Base-by-base conservation (phyloP, 2,329 filamentous ascomycete genomes). In the Xylaria sp. region DNA sequence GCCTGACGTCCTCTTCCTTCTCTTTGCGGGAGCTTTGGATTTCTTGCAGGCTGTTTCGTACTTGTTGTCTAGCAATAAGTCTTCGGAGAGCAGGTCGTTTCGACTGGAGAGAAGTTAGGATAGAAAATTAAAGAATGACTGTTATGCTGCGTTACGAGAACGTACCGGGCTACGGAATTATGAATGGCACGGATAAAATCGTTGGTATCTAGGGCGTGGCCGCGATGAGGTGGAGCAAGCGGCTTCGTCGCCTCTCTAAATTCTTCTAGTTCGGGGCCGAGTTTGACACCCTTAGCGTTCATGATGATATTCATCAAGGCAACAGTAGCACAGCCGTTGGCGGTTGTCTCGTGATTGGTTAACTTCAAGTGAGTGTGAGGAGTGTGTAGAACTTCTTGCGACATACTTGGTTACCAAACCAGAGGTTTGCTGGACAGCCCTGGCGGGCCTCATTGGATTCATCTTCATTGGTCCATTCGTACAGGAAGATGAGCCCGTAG, bases 241-340 rank as follows among this genome's bases (percentile, higher is more conserved):
- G 84, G 76, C 71, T 82, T 83, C 0, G 94, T 97, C 45, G 89
- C 88, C 0, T 89, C 82, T 74, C 93, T 95, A 82, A 98, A 97
- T 14, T 84, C 81, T 32, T 84, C 80, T 1, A 98, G 85, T 67
- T 90, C 84, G n/a, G 88, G 81, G 3, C 94, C 93, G 5, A 98
- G 85, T 11, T 89, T 81, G 3, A 93, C 80, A 0, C 83, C 84
- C 0, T 88, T 82, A 27, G 90, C 85, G 77, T 98, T 98, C 88
- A 97, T 97, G 76, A 97, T 83, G 68, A 98, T 97, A 75, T 98
- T 98, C 74, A 98, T 86, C 72, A 98, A 84, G 3, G 96, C 94
- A 54, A 98, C 89, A n/a, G 93, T 96, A 21, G 93, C 96, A 80
- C 96, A 99, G 30, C 93, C 91, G 79, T 97, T 97, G 64, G 88